Evolutionary conservation across 768 basidiomycete genomes (phyloP).

Genomic region (Pisolithus marmoratus): DNA sequence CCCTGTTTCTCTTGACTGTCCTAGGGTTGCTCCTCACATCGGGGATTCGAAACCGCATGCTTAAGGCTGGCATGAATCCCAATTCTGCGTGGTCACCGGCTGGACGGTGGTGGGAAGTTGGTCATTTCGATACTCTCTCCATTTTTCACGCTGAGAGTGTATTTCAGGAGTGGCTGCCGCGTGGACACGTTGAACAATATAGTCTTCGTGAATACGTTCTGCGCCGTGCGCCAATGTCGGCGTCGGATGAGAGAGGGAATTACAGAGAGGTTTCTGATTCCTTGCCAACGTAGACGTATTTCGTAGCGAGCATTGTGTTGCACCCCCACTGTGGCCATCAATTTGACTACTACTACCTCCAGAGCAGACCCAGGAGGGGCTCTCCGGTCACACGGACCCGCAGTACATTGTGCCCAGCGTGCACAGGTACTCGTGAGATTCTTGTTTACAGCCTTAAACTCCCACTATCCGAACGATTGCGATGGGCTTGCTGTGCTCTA

Average conservation of each 20-base stretch:
- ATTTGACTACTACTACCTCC: too few species aligned
- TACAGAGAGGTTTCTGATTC: slow-evolving; percentile 40
- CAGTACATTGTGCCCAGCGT: too few species aligned
- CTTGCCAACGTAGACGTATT: slow-evolving; percentile 15
- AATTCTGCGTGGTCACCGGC: slow-evolving; percentile 59
- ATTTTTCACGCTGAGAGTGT: slow-evolving; percentile 11
- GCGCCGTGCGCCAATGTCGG: slow-evolving; percentile 9
- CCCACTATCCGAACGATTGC: too few species aligned
- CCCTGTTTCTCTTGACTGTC: slow-evolving; percentile 82
- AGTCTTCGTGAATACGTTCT: slow-evolving; percentile 34
- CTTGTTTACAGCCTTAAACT: too few species aligned
- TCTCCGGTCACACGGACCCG: too few species aligned
- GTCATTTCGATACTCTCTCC: slow-evolving; percentile 19
- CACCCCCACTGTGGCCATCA: too few species aligned
- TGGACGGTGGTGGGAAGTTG: slow-evolving; percentile 81
- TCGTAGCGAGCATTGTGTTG: not conserved
- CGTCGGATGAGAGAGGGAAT: slow-evolving; percentile 32
- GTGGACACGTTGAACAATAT: slow-evolving; percentile 49
- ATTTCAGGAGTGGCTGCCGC: slow-evolving; percentile 37
- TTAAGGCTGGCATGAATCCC: slow-evolving; percentile 67
- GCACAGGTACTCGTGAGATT: too few species aligned
- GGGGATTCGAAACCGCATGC: slow-evolving; percentile 77
- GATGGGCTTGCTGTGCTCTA: slow-evolving; percentile 61
- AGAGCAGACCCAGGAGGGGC: too few species aligned
- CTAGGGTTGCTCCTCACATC: slow-evolving; percentile 82